Evolutionary conservation across 2,329 filamentous ascomycete genomes (phyloP).

Genomic region (Drechslerella dactyloides): DNA sequence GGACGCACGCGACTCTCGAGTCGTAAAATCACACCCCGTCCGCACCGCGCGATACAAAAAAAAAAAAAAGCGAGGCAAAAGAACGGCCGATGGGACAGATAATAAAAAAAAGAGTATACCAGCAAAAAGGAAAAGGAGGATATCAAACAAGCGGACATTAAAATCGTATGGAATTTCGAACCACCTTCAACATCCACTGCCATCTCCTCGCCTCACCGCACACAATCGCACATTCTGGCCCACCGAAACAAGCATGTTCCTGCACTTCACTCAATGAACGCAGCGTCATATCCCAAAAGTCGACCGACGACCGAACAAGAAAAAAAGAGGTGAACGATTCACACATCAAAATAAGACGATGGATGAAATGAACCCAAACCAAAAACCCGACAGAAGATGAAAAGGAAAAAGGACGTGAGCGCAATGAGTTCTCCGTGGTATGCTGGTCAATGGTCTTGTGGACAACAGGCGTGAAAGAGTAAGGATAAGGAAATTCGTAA

Average conservation of each 20-base stretch:
- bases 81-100: not conserved
- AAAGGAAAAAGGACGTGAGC: not conserved
- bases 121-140: constrained; percentile 14
- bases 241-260: constrained; percentile 23
- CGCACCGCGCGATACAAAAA: no score
- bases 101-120: constrained; percentile 18
- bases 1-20: constrained; percentile 1
- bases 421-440: constrained; percentile 29
- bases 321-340: no score
- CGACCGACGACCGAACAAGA: no score
- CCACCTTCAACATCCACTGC: not conserved
- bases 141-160: constrained; percentile 36
- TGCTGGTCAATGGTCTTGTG: constrained; percentile 19
- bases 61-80: constrained; percentile 1
- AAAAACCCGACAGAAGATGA: constrained; percentile 20
- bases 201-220: constrained; percentile 24
- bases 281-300: constrained; percentile 20
- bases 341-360: constrained; percentile 25
- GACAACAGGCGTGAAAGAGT: constrained; percentile 2
- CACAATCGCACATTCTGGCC: constrained; percentile 50
- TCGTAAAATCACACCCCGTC: no score
- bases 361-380: constrained; percentile 13
- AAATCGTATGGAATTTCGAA: constrained; percentile 35
- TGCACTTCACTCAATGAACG: constrained; percentile 29
- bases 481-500: constrained; percentile 27